phyloP scores from a whole-genome alignment of 176 grass and related monocot species.

The Luzula sylvatica region DNA sequence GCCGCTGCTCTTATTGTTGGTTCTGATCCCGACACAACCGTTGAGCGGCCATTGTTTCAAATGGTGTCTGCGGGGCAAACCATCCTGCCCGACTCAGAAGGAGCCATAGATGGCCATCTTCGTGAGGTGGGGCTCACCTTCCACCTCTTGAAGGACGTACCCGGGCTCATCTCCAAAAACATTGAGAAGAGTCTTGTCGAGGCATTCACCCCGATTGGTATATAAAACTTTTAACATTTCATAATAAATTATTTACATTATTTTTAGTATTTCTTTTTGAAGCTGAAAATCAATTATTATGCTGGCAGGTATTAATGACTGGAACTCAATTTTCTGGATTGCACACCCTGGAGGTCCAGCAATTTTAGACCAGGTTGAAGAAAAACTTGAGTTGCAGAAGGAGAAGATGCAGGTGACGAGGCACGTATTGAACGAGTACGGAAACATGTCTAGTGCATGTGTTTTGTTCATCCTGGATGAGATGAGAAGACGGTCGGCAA shows the following conservation, averaged over 20 bases:
- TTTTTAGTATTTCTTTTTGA: background rate
- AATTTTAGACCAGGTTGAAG: background rate
- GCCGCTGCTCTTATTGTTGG: slow-evolving; percentile 28
- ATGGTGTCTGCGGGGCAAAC: slow-evolving; percentile 1
- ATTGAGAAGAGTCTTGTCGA: slow-evolving; percentile 17
- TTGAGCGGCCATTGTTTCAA: slow-evolving; percentile 22
- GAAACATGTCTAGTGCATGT: slow-evolving; percentile 17
- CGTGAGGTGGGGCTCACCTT: slow-evolving; percentile 24
- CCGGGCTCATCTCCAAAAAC: slow-evolving; percentile 12
- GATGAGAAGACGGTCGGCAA: background rate
- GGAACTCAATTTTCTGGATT: slow-evolving; percentile 20
- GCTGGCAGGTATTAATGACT: slow-evolving; percentile 16
- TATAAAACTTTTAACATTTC: background rate
- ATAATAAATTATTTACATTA: background rate
- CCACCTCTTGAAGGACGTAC: slow-evolving; percentile 11
- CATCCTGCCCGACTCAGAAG: slow-evolving; percentile 18
- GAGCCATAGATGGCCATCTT: slow-evolving; percentile 10
- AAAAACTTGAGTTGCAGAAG: slow-evolving; percentile 1
- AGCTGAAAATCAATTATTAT: too few species aligned
- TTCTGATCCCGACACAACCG: background rate
- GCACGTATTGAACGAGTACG: slow-evolving; percentile 16
- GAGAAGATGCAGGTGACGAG: slow-evolving; percentile 9
- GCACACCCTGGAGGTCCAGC: slow-evolving; percentile 15
- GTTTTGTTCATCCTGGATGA: slow-evolving; percentile 17
- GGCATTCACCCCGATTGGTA: background rate